Evolutionary conservation across 2,329 filamentous ascomycete genomes (phyloP).

Genomic region (Alternaria dauci): DNA sequence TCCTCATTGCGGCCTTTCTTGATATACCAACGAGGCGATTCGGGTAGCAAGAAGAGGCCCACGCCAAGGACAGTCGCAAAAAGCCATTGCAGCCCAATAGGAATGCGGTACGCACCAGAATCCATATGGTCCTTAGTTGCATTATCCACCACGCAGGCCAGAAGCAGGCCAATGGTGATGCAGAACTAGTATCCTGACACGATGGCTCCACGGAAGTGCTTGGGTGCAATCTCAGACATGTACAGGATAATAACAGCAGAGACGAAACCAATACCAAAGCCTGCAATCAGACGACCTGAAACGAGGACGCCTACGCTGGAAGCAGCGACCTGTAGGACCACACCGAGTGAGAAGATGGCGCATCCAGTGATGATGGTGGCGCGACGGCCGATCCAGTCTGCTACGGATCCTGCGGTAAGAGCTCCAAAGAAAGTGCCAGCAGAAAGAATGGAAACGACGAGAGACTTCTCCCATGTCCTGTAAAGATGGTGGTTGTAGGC

Average conservation of each 20-base stretch:
- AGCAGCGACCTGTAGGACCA: constrained; percentile 50
- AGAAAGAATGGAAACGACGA: constrained; percentile 83
- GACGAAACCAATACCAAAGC: constrained; percentile 52
- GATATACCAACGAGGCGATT: constrained; percentile 86
- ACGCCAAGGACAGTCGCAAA: constrained; percentile 79
- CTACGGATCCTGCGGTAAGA: constrained; percentile 71
- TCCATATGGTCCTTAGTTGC: constrained; percentile 69
- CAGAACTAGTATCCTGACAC: constrained; percentile 83
- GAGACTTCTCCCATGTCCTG: constrained; percentile 65
- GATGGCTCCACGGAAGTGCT: constrained; percentile 78
- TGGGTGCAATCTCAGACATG: constrained; percentile 80
- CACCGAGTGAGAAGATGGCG: constrained; percentile 49
- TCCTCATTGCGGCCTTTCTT: constrained; percentile 74
- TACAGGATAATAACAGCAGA: constrained; percentile 65
- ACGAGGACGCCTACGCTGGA: constrained; percentile 47
- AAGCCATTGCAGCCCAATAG: constrained; percentile 79
- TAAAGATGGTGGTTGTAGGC: constrained; percentile 53
- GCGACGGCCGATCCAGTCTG: constrained; percentile 75
- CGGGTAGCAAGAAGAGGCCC: constrained; percentile 80
- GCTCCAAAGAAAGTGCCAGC: constrained; percentile 82
- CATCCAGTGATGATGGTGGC: constrained; percentile 61
- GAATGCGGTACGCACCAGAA: constrained; percentile 75
- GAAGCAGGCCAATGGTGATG: constrained; percentile 79
- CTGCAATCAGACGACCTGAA: constrained; percentile 51
- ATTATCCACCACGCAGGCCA: constrained; percentile 79